These are phyloP conservation scores for Nectriaceae sp. DNA, from an alignment of 2,329 filamentous ascomycete species.

Conservation along the genomic window DNA sequence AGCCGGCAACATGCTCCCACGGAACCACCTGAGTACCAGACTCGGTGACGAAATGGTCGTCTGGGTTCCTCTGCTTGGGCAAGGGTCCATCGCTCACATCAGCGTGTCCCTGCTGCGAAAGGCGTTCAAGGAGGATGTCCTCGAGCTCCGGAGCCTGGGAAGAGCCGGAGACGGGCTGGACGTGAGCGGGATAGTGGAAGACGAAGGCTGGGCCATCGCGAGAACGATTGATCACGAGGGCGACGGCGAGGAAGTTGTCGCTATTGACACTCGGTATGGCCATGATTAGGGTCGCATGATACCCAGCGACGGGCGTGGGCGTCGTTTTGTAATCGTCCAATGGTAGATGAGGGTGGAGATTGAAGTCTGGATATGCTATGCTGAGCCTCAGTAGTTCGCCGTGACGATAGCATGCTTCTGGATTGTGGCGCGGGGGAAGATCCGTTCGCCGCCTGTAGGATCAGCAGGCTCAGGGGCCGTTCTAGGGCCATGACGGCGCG, in stretches of 20 bases:
- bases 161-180: conserved; percentile 41
- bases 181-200: conserved; percentile 80
- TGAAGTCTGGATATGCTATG: neutral
- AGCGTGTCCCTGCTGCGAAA: conserved; percentile 40
- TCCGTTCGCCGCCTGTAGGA: neutral
- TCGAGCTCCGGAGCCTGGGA: conserved; percentile 48
- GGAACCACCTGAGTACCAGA: conserved; percentile 60
- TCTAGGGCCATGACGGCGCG: neutral
- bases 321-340: neutral
- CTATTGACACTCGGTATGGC: conserved; percentile 53
- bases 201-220: conserved; percentile 80
- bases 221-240: conserved; percentile 73
- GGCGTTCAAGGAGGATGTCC: conserved; percentile 51
- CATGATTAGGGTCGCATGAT: conserved; percentile 26
- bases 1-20: conserved; percentile 74
- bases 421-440: too few relatives aligned
- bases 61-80: conserved; percentile 51
- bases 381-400: neutral
- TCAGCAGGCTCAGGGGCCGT: neutral
- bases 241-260: conserved; percentile 67
- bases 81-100: conserved; percentile 41
- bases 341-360: neutral
- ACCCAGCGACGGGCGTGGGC: neutral
- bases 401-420: too few relatives aligned
- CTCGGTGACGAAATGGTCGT: conserved; percentile 57